Evolutionary conservation across 1,284 basidiomycete genomes (phyloP), one percentile per base, ranked within the genome.

Genomic region (Inonotus hispidus): DNA sequence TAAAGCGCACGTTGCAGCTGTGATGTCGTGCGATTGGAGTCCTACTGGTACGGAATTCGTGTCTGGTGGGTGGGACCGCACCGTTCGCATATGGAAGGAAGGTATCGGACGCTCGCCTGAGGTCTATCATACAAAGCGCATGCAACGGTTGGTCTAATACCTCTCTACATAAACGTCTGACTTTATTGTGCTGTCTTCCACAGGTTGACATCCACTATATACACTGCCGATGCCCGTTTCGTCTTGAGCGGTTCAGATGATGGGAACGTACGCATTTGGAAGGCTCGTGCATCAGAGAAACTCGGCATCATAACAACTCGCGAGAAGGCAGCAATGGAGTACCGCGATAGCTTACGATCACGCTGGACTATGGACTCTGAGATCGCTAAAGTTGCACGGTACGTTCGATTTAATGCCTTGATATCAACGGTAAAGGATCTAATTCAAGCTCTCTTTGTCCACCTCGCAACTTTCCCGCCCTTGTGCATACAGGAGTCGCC

Each of bases 11-110:
- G 95, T 98, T 13, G 93, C 94, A 0, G 94, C 95, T 3, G 95
- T 97, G 37, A 95, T 92, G 86, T 86, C 84, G 58, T 95, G 93
- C 68, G 92, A 94, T 66, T 95, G 93, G 93, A 88, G 87, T 62
- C 96, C 96, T 0, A 99, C 96, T 0, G 96, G 96, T n/a, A 82
- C 90, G 57, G 94, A 95, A 68, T 96, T 99, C 70, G 94, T 97
- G 38, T 93, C 92, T 62, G 97, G 96, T 25, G 92, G 93, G 0
- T 99, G 96, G 86, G 97, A 99, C 73, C 83, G 95, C 56, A 98
- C 95, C 0, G 81, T 98, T 41, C 80, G 96, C 56, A 83, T 99
- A 71, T 99, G 96, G 96, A 88, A 90, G 66, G 87, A 93, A 66
- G 92, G 92, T 35, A 82, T 83, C 52, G 95, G 95, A 2, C 85